A percentile compares a stretch with the other conserved stretches of the same genome.
These are phyloP conservation scores for Aegilops sharonensis DNA, from an alignment of 176 grass and related monocot genomes.

Conservation along the genomic window DNA sequence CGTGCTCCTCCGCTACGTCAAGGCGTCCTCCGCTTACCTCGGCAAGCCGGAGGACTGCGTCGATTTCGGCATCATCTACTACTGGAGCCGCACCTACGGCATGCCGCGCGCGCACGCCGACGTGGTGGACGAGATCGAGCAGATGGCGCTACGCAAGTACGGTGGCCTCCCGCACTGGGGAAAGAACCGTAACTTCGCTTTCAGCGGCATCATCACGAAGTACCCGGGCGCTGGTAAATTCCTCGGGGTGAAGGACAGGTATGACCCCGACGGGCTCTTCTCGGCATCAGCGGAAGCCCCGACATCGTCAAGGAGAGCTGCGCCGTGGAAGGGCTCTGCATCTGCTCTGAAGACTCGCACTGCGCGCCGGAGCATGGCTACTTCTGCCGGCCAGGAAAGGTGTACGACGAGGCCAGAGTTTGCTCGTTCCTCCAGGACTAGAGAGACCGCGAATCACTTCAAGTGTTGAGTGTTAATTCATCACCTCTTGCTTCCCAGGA, in stretches of 20 bases:
- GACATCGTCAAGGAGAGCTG: conserved; percentile 1
- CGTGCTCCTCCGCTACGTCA: conserved; percentile 23
- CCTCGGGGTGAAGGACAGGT: neutral
- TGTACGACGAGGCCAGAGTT: too few relatives aligned
- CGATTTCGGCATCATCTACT: conserved; percentile 44
- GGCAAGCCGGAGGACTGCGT: neutral
- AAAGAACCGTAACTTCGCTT: conserved; percentile 68
- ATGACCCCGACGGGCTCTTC: conserved; percentile 13
- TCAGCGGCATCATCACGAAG: conserved; percentile 28
- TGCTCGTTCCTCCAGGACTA: too few relatives aligned
- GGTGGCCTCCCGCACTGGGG: conserved; percentile 57
- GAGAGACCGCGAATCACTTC: too few relatives aligned
- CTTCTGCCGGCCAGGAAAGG: too few relatives aligned
- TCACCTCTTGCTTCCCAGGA: too few relatives aligned
- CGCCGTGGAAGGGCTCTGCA: neutral
- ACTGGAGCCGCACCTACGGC: conserved; percentile 13
- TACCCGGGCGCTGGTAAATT: conserved; percentile 23
- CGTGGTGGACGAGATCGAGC: conserved; percentile 20
- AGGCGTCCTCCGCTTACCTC: neutral
- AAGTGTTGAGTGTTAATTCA: too few relatives aligned
- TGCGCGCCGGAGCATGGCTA: too few relatives aligned
- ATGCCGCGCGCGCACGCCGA: conserved; percentile 16
- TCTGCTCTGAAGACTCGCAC: too few relatives aligned
- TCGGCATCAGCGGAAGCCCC: conserved; percentile 23
- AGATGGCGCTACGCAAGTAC: conserved; percentile 53